A percentile compares a stretch with the other conserved stretches of the same genome.
phyloP scores from a whole-genome alignment of 1,284 basidiomycete species.

The Thelephora terrestris region DNA sequence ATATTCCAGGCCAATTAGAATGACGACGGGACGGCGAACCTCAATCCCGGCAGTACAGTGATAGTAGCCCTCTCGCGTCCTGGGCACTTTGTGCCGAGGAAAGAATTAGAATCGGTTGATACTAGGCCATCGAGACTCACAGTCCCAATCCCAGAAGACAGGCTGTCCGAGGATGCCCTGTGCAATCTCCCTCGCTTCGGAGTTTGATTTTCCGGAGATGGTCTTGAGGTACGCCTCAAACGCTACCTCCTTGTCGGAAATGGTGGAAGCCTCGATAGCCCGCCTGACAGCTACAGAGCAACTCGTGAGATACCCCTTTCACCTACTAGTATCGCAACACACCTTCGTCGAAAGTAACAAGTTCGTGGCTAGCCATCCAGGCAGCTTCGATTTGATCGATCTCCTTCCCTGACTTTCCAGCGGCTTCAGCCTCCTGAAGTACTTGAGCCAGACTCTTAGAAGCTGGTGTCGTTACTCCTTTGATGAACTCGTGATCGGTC shows the following conservation, averaged over 20 bases:
- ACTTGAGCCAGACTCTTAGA: constrained; percentile 61
- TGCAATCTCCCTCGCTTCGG: constrained; percentile 65
- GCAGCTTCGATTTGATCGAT: constrained; percentile 70
- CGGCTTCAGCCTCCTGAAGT: constrained; percentile 63
- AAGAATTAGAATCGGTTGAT: not conserved
- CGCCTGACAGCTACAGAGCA: constrained; percentile 44
- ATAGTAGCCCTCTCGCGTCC: constrained; percentile 89
- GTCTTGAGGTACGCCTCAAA: constrained; percentile 51
- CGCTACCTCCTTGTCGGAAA: constrained; percentile 47
- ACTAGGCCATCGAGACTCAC: constrained; percentile 32
- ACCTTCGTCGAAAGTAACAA: constrained; percentile 85
- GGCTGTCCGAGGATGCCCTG: constrained; percentile 58
- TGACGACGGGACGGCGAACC: constrained; percentile 18
- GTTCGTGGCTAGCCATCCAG: constrained; percentile 65
- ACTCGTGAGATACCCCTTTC: constrained; percentile 4
- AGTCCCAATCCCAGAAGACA: constrained; percentile 84
- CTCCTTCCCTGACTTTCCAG: constrained; percentile 58
- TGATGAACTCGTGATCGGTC: constrained; percentile 68
- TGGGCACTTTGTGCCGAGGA: constrained; percentile 44
- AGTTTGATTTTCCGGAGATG: constrained; percentile 61
- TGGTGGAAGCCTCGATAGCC: constrained; percentile 36
- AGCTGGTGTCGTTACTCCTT: constrained; percentile 49
- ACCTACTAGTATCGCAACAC: constrained; percentile 7
- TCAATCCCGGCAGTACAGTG: constrained; percentile 81
- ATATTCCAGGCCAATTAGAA: constrained; percentile 3